A percentile compares a stretch with the other conserved stretches of the same genome.
phyloP scores from a whole-genome alignment of 2,329 filamentous ascomycete genomes.

The Arthroderma sp. region DNA sequence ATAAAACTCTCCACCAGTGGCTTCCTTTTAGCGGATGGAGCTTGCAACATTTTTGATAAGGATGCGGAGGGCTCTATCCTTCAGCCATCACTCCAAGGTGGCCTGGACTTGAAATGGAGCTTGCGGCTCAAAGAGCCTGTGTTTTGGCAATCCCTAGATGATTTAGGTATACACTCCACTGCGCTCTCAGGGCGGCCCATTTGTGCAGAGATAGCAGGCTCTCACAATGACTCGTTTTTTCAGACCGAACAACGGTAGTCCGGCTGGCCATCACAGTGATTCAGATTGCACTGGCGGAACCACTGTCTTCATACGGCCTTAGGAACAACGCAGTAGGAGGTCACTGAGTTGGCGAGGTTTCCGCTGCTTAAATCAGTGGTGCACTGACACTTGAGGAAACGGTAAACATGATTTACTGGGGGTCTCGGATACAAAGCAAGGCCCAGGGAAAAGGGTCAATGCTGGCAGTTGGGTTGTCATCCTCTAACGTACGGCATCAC shows the following conservation, averaged over 20 bases:
- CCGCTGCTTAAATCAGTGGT: not conserved
- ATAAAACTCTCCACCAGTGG: not conserved
- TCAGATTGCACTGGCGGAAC: not conserved
- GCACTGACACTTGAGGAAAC: not conserved
- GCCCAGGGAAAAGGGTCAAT: not conserved
- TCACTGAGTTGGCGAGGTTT: not conserved
- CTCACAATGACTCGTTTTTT: not conserved
- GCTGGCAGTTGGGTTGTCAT: not conserved
- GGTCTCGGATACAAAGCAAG: not conserved
- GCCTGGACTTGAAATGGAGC: not conserved
- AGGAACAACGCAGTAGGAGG: not conserved
- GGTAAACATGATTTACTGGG: not conserved
- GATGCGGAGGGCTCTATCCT: not conserved
- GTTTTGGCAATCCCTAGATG: not conserved
- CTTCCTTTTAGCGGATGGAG: not conserved
- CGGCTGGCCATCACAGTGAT: not conserved
- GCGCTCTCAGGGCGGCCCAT: not conserved
- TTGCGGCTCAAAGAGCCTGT: not conserved
- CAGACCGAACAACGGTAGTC: not conserved
- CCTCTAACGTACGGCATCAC: not conserved
- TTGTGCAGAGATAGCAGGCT: not conserved
- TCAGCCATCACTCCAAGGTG: too few species aligned
- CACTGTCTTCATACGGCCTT: not conserved
- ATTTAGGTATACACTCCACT: not conserved
- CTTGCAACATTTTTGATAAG: not conserved